phyloP scores from a whole-genome alignment of 305 asterid species.

The Rubia tinctorum region DNA sequence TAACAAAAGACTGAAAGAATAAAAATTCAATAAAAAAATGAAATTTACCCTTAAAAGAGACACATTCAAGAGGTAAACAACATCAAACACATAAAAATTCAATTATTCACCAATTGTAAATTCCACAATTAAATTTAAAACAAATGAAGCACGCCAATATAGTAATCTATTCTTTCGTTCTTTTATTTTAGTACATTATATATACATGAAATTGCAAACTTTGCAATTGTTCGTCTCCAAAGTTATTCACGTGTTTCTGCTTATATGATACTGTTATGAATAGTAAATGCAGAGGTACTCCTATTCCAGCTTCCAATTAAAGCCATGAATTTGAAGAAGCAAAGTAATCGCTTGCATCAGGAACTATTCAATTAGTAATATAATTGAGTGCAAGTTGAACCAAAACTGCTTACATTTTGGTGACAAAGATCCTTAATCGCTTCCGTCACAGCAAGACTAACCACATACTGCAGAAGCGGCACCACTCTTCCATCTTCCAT shows the following conservation, averaged over 20 bases:
- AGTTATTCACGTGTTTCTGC: neutral
- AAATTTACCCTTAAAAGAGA: neutral
- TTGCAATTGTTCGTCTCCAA: neutral
- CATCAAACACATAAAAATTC: neutral
- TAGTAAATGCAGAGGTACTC: neutral
- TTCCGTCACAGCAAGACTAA: constrained; percentile 81
- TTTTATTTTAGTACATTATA: neutral
- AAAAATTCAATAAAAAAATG: too few relatives aligned
- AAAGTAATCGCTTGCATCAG: neutral
- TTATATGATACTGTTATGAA: neutral
- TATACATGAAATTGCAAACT: neutral
- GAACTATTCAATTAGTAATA: too few relatives aligned
- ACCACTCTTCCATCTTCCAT: constrained; percentile 94
- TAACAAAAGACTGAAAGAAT: neutral
- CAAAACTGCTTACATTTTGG: constrained; percentile 44
- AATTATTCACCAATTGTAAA: neutral
- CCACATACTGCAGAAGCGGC: constrained; percentile 86
- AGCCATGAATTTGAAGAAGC: neutral
- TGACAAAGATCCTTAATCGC: constrained; percentile 74
- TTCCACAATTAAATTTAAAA: neutral
- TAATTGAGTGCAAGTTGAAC: neutral
- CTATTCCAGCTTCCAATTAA: neutral
- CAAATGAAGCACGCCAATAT: neutral
- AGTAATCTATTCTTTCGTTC: neutral
- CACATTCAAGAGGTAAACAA: neutral